Conservation (phyloP, 208 protist species). For the Crithidia bombi region DNA sequence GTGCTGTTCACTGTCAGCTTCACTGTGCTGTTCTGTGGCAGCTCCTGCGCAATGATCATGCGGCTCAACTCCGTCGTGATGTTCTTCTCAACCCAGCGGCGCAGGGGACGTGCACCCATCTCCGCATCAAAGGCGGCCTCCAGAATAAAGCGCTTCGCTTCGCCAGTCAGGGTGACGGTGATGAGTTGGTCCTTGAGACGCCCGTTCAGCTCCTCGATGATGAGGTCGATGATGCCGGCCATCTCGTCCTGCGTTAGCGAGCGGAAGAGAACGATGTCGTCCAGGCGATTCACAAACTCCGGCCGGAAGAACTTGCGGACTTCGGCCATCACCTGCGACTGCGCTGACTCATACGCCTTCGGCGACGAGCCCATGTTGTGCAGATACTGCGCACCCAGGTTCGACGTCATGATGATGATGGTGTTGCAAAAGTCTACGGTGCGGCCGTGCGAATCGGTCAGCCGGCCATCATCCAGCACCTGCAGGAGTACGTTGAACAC, state of each 20-base stretch:
- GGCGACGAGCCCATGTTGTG: constrained; percentile 47
- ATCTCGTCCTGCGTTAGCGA: constrained; percentile 86
- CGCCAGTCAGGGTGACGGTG: constrained; percentile 48
- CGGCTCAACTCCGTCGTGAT: constrained; percentile 89
- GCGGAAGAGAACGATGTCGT: constrained; percentile 98
- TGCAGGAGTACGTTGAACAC: constrained; percentile 98
- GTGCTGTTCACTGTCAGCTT: constrained; percentile 45
- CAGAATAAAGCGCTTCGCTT: constrained; percentile 77
- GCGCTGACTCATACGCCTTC: constrained; percentile 52
- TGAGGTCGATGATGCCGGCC: constrained; percentile 90
- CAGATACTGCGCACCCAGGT: constrained; percentile 93
- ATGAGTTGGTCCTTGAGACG: constrained; percentile 73
- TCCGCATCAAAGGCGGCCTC: constrained; percentile 75
- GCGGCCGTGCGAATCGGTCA: constrained; percentile 97
- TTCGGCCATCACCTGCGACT: constrained; percentile 85
- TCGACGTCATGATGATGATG: constrained; percentile 98
- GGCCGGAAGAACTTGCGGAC: constrained; percentile 93
- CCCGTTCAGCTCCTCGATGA: constrained; percentile 83
- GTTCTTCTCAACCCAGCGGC: constrained; percentile 89
- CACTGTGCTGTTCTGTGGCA: constrained; percentile 78
- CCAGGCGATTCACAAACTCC: constrained; percentile 99
- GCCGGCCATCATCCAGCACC: constrained; percentile 98
- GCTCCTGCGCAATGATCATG: constrained; percentile 83
- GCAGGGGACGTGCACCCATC: constrained; percentile 91
- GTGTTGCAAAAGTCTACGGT: constrained; percentile 98